Percentiles rank a stretch among this genome's conserved stretches.
Evolutionary conservation across 306 rosid genomes (phyloP).

Genomic region (Chamaecrista fasciculata): DNA sequence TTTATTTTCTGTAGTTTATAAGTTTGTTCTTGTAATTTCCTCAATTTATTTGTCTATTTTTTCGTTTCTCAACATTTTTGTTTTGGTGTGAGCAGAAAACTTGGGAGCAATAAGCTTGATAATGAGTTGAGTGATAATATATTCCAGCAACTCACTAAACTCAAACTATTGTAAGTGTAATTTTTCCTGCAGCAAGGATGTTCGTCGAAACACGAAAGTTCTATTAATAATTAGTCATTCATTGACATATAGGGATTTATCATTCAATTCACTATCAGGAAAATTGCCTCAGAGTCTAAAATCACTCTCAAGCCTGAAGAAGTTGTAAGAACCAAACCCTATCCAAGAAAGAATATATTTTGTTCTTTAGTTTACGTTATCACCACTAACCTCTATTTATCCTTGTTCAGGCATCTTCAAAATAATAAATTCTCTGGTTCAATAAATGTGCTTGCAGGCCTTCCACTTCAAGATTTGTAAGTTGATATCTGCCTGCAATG

Average conservation of each 20-base stretch:
- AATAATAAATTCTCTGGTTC: slow-evolving; percentile 75
- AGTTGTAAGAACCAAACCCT: slow-evolving; percentile 54
- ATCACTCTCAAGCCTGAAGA: slow-evolving; percentile 60
- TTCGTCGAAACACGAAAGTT: slow-evolving; percentile 18
- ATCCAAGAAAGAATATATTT: background rate
- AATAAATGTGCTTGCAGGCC: slow-evolving; percentile 59
- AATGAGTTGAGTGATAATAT: slow-evolving; percentile 72
- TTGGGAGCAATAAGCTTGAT: slow-evolving; percentile 65
- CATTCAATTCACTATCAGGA: slow-evolving; percentile 74
- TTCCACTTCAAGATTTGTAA: slow-evolving; percentile 76
- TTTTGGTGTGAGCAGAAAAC: slow-evolving; percentile 56
- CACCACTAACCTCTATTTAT: slow-evolving; percentile 27
- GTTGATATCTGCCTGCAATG: slow-evolving; percentile 29
- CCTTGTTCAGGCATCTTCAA: slow-evolving; percentile 60
- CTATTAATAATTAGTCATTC: slow-evolving; percentile 10
- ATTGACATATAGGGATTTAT: slow-evolving; percentile 68
- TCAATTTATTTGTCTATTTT: background rate
- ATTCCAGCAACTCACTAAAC: slow-evolving; percentile 66
- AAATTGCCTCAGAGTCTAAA: slow-evolving; percentile 75
- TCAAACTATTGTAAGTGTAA: slow-evolving; percentile 64
- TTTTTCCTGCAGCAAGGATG: background rate
- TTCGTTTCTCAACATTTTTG: slow-evolving; percentile 29
- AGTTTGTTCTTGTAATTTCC: background rate
- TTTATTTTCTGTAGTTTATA: background rate
- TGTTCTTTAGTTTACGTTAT: background rate